Evolutionary conservation across 2,329 filamentous ascomycete genomes (phyloP).

Genomic region (Sporothrix protearum): DNA sequence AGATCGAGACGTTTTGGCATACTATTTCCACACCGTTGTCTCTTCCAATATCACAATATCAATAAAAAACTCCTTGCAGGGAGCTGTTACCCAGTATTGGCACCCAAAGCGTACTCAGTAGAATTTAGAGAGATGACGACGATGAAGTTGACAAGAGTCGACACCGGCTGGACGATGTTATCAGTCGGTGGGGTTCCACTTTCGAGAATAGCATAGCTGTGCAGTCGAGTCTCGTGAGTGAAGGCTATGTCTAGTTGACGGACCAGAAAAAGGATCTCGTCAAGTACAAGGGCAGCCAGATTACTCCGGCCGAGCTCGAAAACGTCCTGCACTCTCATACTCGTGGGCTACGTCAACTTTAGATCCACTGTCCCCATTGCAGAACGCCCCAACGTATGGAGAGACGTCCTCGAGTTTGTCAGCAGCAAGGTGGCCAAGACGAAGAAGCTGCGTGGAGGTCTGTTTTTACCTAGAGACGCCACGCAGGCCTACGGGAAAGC

Average conservation of each 20-base stretch:
- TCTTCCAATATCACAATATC: neutral
- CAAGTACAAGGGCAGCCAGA: slow-evolving; percentile 21
- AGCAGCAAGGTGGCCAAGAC: slow-evolving; percentile 6
- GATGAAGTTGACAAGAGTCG: neutral
- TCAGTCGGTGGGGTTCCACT: neutral
- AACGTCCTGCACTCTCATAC: slow-evolving; percentile 13
- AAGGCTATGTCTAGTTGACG: slow-evolving; percentile 18
- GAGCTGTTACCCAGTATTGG: neutral
- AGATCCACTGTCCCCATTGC: neutral
- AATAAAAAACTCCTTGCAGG: neutral
- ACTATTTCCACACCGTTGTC: neutral
- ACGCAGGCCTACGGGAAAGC: slow-evolving; percentile 13
- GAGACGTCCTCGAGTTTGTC: neutral
- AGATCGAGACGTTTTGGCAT: neutral
- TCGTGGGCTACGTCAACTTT: slow-evolving; percentile 16
- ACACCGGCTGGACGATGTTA: neutral
- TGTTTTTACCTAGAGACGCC: slow-evolving; percentile 13
- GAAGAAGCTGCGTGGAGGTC: slow-evolving; percentile 17
- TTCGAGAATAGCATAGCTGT: neutral
- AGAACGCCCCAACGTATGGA: neutral
- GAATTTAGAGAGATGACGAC: neutral
- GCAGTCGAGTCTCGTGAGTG: neutral
- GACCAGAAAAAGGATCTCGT: slow-evolving; percentile 22
- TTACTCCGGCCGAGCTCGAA: slow-evolving; percentile 18
- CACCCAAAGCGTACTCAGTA: neutral